Base-by-base conservation (phyloP, 2,329 filamentous ascomycete genomes). In the Kalaharituber pfeilii region DNA sequence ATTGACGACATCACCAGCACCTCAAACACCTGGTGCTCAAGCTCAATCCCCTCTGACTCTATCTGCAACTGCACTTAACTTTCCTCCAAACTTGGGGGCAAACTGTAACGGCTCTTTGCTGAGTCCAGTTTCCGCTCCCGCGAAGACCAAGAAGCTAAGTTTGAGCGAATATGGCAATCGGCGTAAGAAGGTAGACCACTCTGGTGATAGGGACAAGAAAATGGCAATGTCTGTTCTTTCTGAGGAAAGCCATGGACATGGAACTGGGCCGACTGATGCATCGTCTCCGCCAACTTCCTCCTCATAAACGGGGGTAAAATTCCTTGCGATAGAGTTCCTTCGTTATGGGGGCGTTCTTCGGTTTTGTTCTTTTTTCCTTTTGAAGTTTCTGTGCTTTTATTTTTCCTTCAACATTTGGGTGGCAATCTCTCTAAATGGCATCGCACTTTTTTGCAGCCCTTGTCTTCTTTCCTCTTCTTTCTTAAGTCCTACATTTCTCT, bases 111-210 rank as follows among this genome's bases (percentile, higher is more conserved):
- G n/a, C n/a, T 49, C 51, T 29, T 44, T 50, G 29, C 18, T 50
- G 2, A 11, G 27, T 26, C 25, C 53, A n/a, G 36, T 57, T 28
- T 27, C 47, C 22, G 11, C 54, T 45, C 56, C 59, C 53, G 58
- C 57, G n/a, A 55, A 51, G 29, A 60, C 50, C 22, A 61, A 59
- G 45, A 61, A 59, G 36, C 24, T 61, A 24, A 61, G 59, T 27
- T 52, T 61, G 25, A 33, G 58, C 27, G 59, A 61, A 51, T 61
- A 61, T 36, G 51, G 58, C 11, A 60, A 57, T 28, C 30, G 58
- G 13, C n/a, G n/a, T n/a, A 60, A 60, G 30, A 47, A 25, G 22
- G 42, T 47, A 2, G 42, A 47, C 25, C n/a, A 20, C 13, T 9
- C 30, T 9, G n/a, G n/a, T 36, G 30, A 36, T 9, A 47, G 25